Evolutionary conservation across 1,139 yeast genomes (phyloP).

Genomic region (Zhuliangozyma blackwelliae): DNA sequence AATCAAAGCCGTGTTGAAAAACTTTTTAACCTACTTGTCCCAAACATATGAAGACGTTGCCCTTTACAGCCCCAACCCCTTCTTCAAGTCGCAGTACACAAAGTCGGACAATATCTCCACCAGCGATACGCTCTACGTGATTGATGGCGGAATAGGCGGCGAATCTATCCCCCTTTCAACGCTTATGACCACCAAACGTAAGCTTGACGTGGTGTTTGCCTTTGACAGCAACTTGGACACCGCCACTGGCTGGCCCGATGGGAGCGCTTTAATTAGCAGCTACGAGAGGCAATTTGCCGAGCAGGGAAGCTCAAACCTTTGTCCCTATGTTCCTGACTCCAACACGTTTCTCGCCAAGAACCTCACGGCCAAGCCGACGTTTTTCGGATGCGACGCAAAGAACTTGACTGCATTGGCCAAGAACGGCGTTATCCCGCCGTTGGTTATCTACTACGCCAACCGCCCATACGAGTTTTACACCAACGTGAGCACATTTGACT

Average conservation of each 20-base stretch:
- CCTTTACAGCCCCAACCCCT: slow-evolving; percentile 48
- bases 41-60: slow-evolving; percentile 36
- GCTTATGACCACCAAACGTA: slow-evolving; percentile 31
- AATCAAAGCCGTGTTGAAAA: slow-evolving; percentile 40
- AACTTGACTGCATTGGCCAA: slow-evolving; percentile 33
- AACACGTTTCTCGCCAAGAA: slow-evolving; percentile 26
- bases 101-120: slow-evolving; percentile 26
- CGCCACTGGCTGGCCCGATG: slow-evolving; percentile 27
- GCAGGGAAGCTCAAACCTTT: slow-evolving; percentile 57
- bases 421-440: slow-evolving; percentile 33
- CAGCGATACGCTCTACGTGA: slow-evolving; percentile 31
- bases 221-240: slow-evolving; percentile 34
- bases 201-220: slow-evolving; percentile 35
- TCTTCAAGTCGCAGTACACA: slow-evolving; percentile 41
- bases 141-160: slow-evolving; percentile 43
- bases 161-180: slow-evolving; percentile 36
- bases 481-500: slow-evolving; percentile 30
- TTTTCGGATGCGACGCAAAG: slow-evolving; percentile 39
- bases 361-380: slow-evolving; percentile 39
- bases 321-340: slow-evolving; percentile 75
- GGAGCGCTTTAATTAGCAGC: slow-evolving; percentile 30
- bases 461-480: slow-evolving; percentile 34
- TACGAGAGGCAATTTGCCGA: slow-evolving; percentile 61
- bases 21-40: slow-evolving; percentile 43
- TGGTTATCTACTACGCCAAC: slow-evolving; percentile 36